Evolutionary conservation across 192 early-diverging fungal species (phyloP).

Genomic region (Umbelopsis vinacea): DNA sequence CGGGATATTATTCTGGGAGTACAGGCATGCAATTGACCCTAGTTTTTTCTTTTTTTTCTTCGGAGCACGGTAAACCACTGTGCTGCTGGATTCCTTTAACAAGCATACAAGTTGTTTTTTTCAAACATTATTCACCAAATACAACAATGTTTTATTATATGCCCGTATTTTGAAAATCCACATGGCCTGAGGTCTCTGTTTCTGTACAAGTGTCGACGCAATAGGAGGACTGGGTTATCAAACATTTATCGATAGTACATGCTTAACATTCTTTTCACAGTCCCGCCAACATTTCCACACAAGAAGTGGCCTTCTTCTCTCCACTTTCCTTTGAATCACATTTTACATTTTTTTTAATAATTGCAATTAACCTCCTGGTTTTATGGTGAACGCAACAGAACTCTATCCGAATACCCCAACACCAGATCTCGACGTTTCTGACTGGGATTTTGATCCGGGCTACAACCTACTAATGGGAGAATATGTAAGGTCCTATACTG

Average conservation of each 20-base stretch:
- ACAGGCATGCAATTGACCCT: too few relatives aligned
- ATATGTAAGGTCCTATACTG: not conserved
- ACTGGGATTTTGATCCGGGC: constrained; percentile 23
- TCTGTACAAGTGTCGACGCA: too few relatives aligned
- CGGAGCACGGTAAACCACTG: too few relatives aligned
- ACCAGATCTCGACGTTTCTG: not conserved
- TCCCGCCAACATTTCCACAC: not conserved
- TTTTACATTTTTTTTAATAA: not conserved
- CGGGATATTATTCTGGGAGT: too few relatives aligned
- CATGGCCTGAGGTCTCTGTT: too few relatives aligned
- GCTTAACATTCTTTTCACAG: not conserved
- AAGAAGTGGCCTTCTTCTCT: not conserved
- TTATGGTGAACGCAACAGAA: constrained; percentile 5
- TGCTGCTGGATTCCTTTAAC: too few relatives aligned
- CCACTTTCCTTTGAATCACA: not conserved
- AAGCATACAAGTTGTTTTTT: too few relatives aligned
- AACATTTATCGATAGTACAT: not conserved
- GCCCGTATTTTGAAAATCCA: too few relatives aligned
- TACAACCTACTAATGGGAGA: not conserved
- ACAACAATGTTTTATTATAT: too few relatives aligned
- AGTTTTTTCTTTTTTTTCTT: too few relatives aligned
- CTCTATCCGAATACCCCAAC: constrained; percentile 18
- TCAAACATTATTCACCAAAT: too few relatives aligned
- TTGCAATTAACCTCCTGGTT: not conserved
- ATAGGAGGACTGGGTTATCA: not conserved